A percentile compares a stretch with the other conserved stretches of the same genome.
Evolutionary conservation across 176 grass and related monocot species (phyloP).

Genomic region (Triticum urartu): DNA sequence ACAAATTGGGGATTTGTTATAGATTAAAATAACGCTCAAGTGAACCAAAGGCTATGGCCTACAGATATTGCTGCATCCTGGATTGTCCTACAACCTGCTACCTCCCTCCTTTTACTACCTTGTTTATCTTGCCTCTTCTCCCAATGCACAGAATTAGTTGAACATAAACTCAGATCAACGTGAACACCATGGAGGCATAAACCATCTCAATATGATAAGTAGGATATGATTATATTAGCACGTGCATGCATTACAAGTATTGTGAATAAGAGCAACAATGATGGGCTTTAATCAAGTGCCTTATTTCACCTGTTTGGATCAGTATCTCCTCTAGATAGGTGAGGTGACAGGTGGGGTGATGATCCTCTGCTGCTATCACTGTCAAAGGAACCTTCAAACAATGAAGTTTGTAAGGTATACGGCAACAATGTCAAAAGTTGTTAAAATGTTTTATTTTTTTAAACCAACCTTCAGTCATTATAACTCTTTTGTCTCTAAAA

Average conservation of each 20-base stretch:
- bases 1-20: neutral
- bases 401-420: slow-evolving; percentile 40
- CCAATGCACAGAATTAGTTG: no score
- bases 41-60: slow-evolving; percentile 2
- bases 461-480: slow-evolving; percentile 63
- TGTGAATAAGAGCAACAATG: neutral
- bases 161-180: no score
- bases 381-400: slow-evolving; percentile 63
- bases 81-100: no score
- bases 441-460: slow-evolving; percentile 22
- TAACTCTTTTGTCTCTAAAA: slow-evolving; percentile 67
- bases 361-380: slow-evolving; percentile 54
- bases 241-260: neutral
- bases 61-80: no score
- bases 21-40: neutral
- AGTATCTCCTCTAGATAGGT: slow-evolving; percentile 63
- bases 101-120: no score
- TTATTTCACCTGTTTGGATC: slow-evolving; percentile 74
- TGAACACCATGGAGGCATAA: no score
- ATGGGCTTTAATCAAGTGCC: neutral
- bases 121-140: no score
- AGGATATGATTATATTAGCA: no score
- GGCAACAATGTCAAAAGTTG: neutral
- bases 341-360: slow-evolving; percentile 40
- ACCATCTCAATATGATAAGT: no score